phyloP scores from a whole-genome alignment of 345 rosid genomes.

The Populus simonii region DNA sequence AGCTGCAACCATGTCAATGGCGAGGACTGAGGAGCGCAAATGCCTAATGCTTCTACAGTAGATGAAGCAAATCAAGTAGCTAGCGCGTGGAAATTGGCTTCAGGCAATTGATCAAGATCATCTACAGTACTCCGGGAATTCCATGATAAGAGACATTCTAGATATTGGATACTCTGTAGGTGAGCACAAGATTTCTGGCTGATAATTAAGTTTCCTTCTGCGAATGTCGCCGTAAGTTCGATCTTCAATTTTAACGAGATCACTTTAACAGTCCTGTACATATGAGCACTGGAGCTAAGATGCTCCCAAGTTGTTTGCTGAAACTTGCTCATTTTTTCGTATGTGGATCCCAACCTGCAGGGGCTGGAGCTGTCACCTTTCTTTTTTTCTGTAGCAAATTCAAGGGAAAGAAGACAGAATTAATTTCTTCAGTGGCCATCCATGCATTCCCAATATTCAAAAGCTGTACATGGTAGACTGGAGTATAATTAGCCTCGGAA shows the following conservation, averaged over 20 bases:
- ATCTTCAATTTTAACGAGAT: background rate
- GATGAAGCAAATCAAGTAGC: slow-evolving; percentile 41
- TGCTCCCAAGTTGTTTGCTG: background rate
- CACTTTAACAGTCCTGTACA: background rate
- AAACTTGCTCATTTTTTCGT: background rate
- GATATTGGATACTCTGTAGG: slow-evolving; percentile 74
- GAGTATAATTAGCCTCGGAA: background rate
- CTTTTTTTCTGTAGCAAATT: slow-evolving; percentile 63
- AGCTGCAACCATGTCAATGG: slow-evolving; percentile 56
- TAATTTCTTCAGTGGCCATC: background rate
- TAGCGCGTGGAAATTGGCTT: slow-evolving; percentile 59
- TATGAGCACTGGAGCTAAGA: background rate
- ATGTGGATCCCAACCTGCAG: slow-evolving; percentile 20
- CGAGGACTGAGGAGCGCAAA: slow-evolving; percentile 27
- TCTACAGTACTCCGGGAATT: slow-evolving; percentile 35
- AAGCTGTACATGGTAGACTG: background rate
- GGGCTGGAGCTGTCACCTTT: slow-evolving; percentile 66
- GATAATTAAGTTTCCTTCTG: slow-evolving; percentile 45
- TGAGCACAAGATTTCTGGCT: slow-evolving; percentile 52
- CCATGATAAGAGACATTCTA: slow-evolving; percentile 37
- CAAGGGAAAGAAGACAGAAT: slow-evolving; percentile 40
- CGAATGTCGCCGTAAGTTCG: slow-evolving; percentile 53
- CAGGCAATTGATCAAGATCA: slow-evolving; percentile 45
- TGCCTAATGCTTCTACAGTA: slow-evolving; percentile 45
- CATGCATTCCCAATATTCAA: no score